These are phyloP conservation scores for Fusarium nygamai DNA, from an alignment of 2,329 filamentous ascomycete species.

Conservation along the genomic window DNA sequence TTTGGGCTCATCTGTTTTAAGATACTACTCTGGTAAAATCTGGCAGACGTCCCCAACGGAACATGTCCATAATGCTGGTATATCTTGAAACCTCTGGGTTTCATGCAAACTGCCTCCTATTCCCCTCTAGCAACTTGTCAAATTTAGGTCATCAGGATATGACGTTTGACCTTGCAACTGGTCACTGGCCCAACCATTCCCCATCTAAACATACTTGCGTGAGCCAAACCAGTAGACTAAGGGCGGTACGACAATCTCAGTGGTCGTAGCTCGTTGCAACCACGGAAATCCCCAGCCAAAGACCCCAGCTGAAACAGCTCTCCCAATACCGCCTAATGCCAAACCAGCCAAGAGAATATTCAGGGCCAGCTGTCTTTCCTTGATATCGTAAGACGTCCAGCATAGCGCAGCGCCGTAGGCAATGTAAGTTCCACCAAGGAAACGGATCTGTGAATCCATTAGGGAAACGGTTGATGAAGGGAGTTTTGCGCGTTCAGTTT, in stretches of 20 bases:
- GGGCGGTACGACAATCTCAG: neutral
- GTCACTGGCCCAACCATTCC: too few species aligned
- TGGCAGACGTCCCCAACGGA: too few species aligned
- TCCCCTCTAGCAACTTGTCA: too few species aligned
- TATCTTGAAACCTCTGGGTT: too few species aligned
- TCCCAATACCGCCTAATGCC: neutral
- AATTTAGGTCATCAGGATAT: too few species aligned
- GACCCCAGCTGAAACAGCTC: neutral
- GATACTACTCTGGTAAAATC: too few species aligned
- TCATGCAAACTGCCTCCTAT: too few species aligned
- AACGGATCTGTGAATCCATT: neutral
- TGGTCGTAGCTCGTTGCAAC: neutral
- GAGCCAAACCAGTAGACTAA: neutral
- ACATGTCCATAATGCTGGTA: too few species aligned
- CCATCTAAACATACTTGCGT: fast-evolving
- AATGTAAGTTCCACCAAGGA: neutral
- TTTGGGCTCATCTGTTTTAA: too few species aligned
- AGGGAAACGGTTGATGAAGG: neutral
- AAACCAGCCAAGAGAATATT: neutral
- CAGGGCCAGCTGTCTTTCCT: neutral
- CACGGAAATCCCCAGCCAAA: neutral
- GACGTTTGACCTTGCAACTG: too few species aligned
- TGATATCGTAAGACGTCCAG: neutral
- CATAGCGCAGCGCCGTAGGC: neutral
- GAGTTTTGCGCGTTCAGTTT: neutral